A percentile compares a stretch with the other conserved stretches of the same genome.
These are phyloP conservation scores for Claviceps pazoutovae DNA, from an alignment of 2,329 filamentous ascomycete species.

Conservation along the genomic window DNA sequence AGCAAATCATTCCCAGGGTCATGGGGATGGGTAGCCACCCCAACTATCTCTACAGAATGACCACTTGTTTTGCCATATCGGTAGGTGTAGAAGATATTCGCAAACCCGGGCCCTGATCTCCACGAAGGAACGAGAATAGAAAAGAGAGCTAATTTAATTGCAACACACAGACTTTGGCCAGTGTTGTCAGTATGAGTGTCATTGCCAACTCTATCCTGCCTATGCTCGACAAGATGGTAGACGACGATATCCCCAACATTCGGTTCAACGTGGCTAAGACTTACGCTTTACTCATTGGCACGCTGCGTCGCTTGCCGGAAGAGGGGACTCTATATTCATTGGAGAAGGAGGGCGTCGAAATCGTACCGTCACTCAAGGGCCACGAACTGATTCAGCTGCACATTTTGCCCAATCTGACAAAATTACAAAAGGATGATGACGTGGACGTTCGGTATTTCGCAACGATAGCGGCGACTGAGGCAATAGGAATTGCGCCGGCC, in stretches of 20 bases:
- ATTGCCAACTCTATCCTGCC: constrained; percentile 88
- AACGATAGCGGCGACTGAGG: constrained; percentile 63
- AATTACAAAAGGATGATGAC: constrained; percentile 92
- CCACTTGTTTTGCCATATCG: constrained; percentile 97
- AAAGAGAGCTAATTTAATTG: background rate
- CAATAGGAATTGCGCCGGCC: constrained; percentile 29
- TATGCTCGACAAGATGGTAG: constrained; percentile 87
- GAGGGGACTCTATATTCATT: constrained; percentile 74
- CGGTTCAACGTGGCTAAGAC: constrained; percentile 99
- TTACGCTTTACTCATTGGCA: constrained; percentile 76
- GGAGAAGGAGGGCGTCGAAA: constrained; percentile 59
- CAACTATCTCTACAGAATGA: constrained; percentile 99
- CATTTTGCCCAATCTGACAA: constrained; percentile 80
- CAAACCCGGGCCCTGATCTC: no score
- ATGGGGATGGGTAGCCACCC: constrained; percentile 97
- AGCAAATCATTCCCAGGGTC: constrained; percentile 95
- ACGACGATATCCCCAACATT: constrained; percentile 95
- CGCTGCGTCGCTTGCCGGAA: constrained; percentile 81
- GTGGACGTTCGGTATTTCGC: constrained; percentile 98
- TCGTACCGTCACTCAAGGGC: constrained; percentile 53
- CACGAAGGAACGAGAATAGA: background rate
- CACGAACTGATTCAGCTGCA: constrained; percentile 73
- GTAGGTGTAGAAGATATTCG: constrained; percentile 39
- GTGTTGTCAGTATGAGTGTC: constrained; percentile 83
- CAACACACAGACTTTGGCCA: constrained; percentile 63